These are phyloP conservation scores for Verticillium alfalfae DNA, from an alignment of 2,329 filamentous ascomycete species.

Conservation along the genomic window DNA sequence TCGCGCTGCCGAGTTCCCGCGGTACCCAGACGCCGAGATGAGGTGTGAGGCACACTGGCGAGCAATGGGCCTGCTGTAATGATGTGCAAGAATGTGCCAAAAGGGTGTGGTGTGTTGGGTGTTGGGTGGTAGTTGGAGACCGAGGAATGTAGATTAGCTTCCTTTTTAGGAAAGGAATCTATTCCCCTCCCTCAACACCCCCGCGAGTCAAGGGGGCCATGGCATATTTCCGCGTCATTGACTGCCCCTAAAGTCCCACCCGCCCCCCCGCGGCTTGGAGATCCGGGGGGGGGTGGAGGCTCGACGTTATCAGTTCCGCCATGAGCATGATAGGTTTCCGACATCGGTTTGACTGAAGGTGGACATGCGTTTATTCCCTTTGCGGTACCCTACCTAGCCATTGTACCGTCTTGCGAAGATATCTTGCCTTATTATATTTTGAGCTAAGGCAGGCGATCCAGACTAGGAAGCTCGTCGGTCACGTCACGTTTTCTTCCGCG, in stretches of 20 bases:
- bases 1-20: slow-evolving; percentile 25
- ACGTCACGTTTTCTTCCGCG: not conserved
- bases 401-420: no score
- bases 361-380: not conserved
- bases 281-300: not conserved
- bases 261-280: no score
- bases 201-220: not conserved
- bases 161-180: slow-evolving; percentile 13
- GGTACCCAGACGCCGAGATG: slow-evolving; percentile 21
- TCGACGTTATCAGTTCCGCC: not conserved
- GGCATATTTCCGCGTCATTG: not conserved
- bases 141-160: not conserved
- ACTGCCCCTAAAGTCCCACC: not conserved
- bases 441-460: not conserved
- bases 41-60: slow-evolving; percentile 28
- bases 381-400: not conserved
- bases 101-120: slow-evolving; percentile 11
- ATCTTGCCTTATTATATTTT: no score
- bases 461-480: not conserved
- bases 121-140: not conserved
- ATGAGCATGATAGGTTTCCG: not conserved
- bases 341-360: not conserved
- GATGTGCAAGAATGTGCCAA: slow-evolving; percentile 6
- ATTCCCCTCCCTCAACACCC: not conserved
- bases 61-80: slow-evolving; percentile 13